Percentiles rank a stretch among this genome's conserved stretches.
Conservation (phyloP, 2,329 filamentous ascomycete species). For the Chrysoporthe cubensis region DNA sequence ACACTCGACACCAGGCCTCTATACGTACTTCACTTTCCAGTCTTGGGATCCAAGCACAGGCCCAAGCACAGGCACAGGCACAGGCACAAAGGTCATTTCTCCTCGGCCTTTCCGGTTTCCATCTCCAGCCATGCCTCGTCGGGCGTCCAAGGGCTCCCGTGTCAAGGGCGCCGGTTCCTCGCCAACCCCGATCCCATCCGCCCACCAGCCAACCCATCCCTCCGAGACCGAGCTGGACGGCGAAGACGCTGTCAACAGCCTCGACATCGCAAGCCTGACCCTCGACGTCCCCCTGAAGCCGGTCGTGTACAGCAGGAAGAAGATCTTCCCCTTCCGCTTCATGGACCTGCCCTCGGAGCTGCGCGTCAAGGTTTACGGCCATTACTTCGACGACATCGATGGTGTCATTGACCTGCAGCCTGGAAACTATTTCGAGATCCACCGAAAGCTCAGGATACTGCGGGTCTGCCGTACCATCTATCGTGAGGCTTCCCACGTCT, state of each 20-base stretch:
- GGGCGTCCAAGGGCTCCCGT: conserved; percentile 40
- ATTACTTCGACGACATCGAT: conserved; percentile 60
- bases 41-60: not conserved
- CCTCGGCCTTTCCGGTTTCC: not conserved
- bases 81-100: not conserved
- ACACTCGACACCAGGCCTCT: not conserved
- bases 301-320: conserved; percentile 36
- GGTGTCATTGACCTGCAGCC: conserved; percentile 69
- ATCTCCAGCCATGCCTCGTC: conserved; percentile 31
- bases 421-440: conserved; percentile 65
- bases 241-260: conserved; percentile 45
- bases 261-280: conserved; percentile 49
- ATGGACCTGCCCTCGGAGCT: conserved; percentile 71
- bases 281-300: conserved; percentile 40
- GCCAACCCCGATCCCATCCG: conserved; percentile 43
- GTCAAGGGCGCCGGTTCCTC: conserved; percentile 35
- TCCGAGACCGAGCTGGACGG: conserved; percentile 45
- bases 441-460: conserved; percentile 63
- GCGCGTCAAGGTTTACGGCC: conserved; percentile 69
- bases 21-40: not conserved
- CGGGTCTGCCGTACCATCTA: conserved; percentile 65
- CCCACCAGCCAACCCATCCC: conserved; percentile 42
- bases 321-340: conserved; percentile 61
- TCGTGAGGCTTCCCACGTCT: conserved; percentile 65
- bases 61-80: not conserved